Evolutionary conservation across 164 flowering plant species (phyloP).

Genomic region (Kalanchoe fedtschenkoi): DNA sequence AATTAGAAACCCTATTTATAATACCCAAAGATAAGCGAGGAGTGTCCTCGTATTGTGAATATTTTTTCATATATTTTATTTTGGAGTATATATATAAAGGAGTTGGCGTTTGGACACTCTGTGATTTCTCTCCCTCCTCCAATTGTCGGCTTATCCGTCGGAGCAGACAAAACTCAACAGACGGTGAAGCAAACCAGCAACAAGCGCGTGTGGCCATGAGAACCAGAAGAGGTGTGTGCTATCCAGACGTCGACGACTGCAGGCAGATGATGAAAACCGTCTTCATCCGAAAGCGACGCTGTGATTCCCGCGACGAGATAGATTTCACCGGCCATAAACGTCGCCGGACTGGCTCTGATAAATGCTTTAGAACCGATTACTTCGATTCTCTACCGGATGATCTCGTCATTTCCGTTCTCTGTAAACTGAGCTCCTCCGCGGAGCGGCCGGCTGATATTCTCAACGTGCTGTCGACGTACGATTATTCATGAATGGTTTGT

Average conservation of each 20-base stretch:
- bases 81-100: too few species aligned
- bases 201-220: constrained; percentile 20
- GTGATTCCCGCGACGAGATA: neutral
- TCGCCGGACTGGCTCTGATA: constrained; percentile 3
- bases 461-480: constrained; percentile 40
- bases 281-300: neutral
- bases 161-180: neutral
- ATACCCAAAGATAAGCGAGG: too few species aligned
- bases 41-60: too few species aligned
- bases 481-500: neutral
- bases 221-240: constrained; percentile 35
- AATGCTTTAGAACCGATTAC: constrained; percentile 17
- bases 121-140: neutral
- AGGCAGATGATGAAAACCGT: neutral
- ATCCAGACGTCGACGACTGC: constrained; percentile 10
- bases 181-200: neutral
- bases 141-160: neutral
- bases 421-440: constrained; percentile 48
- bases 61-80: too few species aligned
- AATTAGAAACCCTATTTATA: too few species aligned
- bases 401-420: constrained; percentile 43
- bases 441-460: constrained; percentile 43
- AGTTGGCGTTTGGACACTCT: neutral
- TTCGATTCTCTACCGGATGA: constrained; percentile 68
- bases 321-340: constrained; percentile 15